phyloP scores from a whole-genome alignment of 1,284 basidiomycete species.

The Bothia castanella region DNA sequence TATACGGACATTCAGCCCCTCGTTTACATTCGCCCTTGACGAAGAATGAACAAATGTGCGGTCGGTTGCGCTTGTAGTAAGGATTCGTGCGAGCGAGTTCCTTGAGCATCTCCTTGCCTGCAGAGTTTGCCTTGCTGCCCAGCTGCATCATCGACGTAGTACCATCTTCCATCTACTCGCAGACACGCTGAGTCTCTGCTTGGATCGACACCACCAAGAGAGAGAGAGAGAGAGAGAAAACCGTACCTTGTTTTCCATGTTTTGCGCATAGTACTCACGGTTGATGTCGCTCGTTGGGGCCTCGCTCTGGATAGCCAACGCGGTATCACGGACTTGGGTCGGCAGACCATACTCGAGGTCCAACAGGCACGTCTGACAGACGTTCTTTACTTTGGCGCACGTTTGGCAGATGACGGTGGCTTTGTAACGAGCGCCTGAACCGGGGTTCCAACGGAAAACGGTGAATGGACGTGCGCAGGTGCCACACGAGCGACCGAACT shows the following conservation, averaged over 20 bases:
- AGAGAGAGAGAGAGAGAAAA: not conserved
- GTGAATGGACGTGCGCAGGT: conserved; percentile 96
- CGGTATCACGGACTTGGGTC: conserved; percentile 96
- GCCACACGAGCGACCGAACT: conserved; percentile 92
- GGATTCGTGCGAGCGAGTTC: conserved; percentile 91
- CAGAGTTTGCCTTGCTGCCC: conserved; percentile 59
- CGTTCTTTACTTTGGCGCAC: conserved; percentile 98
- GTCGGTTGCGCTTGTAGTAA: conserved; percentile 94
- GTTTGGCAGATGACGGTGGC: conserved; percentile 98
- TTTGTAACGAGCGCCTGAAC: conserved; percentile 90
- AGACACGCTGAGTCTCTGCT: conserved; percentile 3
- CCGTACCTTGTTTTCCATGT: conserved; percentile 84
- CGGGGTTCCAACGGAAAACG: conserved; percentile 98
- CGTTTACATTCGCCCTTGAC: conserved; percentile 93
- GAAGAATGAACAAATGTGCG: conserved; percentile 94
- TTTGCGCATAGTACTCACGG: conserved; percentile 95
- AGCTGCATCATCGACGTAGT: conserved; percentile 67
- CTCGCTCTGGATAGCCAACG: conserved; percentile 80
- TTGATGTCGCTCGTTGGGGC: conserved; percentile 97
- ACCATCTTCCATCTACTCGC: conserved; percentile 54
- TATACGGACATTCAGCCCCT: conserved; percentile 89
- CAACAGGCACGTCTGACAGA: conserved; percentile 96
- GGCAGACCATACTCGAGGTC: conserved; percentile 96
- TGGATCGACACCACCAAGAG: not conserved
- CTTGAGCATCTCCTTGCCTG: conserved; percentile 95